Conservation (phyloP, 306 rosid genomes). For the Lotus japonicus region DNA sequence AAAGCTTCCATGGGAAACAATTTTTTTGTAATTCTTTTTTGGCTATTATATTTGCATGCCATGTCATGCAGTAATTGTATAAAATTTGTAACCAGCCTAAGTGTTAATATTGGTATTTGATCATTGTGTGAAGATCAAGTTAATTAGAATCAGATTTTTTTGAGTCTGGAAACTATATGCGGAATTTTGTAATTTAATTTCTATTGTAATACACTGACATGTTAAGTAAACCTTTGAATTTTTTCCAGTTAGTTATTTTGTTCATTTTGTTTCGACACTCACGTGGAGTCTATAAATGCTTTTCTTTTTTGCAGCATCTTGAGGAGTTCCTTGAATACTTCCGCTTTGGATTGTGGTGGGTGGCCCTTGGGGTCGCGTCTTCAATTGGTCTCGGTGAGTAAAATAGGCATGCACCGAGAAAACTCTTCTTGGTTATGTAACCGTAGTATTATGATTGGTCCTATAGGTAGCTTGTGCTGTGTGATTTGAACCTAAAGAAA, state of each 20-base stretch:
- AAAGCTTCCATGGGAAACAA: background rate
- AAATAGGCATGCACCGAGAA: background rate
- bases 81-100: background rate
- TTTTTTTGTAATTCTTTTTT: background rate
- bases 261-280: background rate
- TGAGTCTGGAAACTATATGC: background rate
- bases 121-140: background rate
- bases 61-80: background rate
- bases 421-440: slow-evolving; percentile 22
- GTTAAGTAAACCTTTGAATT: background rate
- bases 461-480: background rate
- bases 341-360: slow-evolving; percentile 89
- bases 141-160: background rate
- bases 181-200: background rate
- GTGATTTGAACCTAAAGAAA: slow-evolving; percentile 11
- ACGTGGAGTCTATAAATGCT: background rate
- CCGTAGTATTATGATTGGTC: background rate
- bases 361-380: slow-evolving; percentile 93
- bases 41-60: background rate
- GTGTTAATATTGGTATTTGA: background rate
- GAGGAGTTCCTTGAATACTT: slow-evolving; percentile 75
- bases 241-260: background rate
- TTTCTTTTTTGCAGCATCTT: slow-evolving; percentile 61
- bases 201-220: background rate
- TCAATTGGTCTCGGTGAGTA: slow-evolving; percentile 95